A percentile compares a stretch with the other conserved stretches of the same genome.
These are phyloP conservation scores for Yamadazyma kitorensis DNA, from an alignment of 805 yeast species.

Conservation along the genomic window DNA sequence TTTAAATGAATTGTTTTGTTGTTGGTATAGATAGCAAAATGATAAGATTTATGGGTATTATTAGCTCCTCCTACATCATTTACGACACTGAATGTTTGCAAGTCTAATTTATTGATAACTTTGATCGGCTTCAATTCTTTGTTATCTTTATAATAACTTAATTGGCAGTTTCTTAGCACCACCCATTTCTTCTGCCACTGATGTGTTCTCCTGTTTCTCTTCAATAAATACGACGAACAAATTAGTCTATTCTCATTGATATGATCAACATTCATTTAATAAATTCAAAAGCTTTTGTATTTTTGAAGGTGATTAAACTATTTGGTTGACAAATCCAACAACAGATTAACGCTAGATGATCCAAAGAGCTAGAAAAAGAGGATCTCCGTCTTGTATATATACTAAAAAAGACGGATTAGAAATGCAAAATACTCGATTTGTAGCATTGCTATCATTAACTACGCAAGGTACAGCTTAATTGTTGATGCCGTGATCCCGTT, in stretches of 20 bases:
- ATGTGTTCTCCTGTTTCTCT: conserved; percentile 30
- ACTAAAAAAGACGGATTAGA: too few species aligned
- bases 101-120: conserved; percentile 25
- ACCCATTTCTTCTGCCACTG: conserved; percentile 41
- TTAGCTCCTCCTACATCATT: background rate
- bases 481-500: too few species aligned
- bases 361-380: background rate
- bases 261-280: too few species aligned
- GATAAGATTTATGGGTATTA: conserved; percentile 12
- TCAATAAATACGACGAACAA: conserved; percentile 25
- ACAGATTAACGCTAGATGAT: background rate
- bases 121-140: conserved; percentile 35
- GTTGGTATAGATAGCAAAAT: conserved; percentile 23
- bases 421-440: too few species aligned
- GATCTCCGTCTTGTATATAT: too few species aligned
- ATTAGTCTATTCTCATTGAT: conserved; percentile 15
- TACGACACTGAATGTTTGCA: conserved; percentile 16
- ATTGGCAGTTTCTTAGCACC: conserved; percentile 34
- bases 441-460: too few species aligned
- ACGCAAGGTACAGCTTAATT: too few species aligned
- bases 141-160: conserved; percentile 38
- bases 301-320: background rate
- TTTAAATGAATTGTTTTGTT: conserved; percentile 11
- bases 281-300: too few species aligned
- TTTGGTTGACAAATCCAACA: background rate